Base-by-base conservation (phyloP, 2,329 filamentous ascomycete genomes). In the Bertia moriformis region DNA sequence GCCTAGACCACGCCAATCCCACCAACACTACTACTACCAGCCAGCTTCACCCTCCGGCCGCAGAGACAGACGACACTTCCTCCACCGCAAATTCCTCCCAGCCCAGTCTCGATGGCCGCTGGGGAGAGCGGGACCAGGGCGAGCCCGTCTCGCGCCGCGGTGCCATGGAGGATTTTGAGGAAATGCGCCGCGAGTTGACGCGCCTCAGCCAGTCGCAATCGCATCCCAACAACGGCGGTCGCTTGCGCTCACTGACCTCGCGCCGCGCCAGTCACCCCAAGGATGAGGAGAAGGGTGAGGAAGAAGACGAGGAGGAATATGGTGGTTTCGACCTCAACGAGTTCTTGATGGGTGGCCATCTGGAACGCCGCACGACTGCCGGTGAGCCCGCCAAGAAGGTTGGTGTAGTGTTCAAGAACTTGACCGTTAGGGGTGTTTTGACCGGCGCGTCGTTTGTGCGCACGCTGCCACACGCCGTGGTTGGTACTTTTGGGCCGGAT, bases 401-500 rank as follows among this genome's bases (percentile, higher is more conserved):
- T 10, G 83, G 84, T 2, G 79, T 89, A 1, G 62, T 86, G 1
- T 89, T 79, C 64, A 83, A 80, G 56, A 69, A 83, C 47, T 63
- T 89, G 38, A 85, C 75, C 0, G 83, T 89, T 19, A 78, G 81
- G 53, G 83, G 83, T 14, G 61, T 78, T 4, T 75, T 76, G 32
- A 73, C 72, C 12, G 77, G 73, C 1, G 66, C 79, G 0, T 73
- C 73, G 0, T 82, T 83, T 45, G 81, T 83, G 18, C 73, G 73
- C 43, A 86, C 82, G 0, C 59, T 89, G 0, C 83, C 83, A 0
- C 71, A 83, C 45, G 83, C 83, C 2, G 66, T 89, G 27, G 44
- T 86, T 3, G 82, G 82, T 17, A 87, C 83, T 0, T 89, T 91
- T 52, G 84, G 84, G 0, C 83, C 83, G 0, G 84, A 89, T 54